These are phyloP conservation scores for Fomes fomentarius DNA, from an alignment of 1,284 basidiomycete genomes.

Conservation along the genomic window DNA sequence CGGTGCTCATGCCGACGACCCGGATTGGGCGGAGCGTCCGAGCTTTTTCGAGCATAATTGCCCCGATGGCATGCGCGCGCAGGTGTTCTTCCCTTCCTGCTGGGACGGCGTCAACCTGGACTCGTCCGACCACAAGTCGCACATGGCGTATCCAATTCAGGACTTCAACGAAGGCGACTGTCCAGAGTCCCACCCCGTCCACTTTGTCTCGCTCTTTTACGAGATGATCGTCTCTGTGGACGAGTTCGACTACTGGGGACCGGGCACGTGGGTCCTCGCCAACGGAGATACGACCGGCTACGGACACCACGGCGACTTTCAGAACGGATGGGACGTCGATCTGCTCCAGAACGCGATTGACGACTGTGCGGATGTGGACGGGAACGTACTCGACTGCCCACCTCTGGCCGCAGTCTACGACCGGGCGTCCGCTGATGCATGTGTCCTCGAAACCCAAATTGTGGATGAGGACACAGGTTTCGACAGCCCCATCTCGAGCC, in stretches of 20 bases:
- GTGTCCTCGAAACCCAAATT: constrained; percentile 25
- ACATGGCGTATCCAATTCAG: constrained; percentile 51
- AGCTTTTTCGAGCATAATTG: constrained; percentile 36
- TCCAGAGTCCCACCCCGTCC: constrained; percentile 33
- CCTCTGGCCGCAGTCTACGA: constrained; percentile 26
- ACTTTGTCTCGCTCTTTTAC: constrained; percentile 36
- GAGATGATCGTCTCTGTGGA: constrained; percentile 30
- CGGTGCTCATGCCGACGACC: constrained; percentile 26
- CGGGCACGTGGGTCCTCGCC: constrained; percentile 34
- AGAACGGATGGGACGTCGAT: constrained; percentile 35
- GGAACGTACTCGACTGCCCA: constrained; percentile 23
- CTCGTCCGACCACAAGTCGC: constrained; percentile 55
- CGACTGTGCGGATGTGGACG: constrained; percentile 27
- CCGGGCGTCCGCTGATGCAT: constrained; percentile 23
- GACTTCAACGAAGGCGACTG: constrained; percentile 33
- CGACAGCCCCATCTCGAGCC: constrained; percentile 18
- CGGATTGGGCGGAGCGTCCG: constrained; percentile 28
- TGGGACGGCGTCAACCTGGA: constrained; percentile 49
- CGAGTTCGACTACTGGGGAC: constrained; percentile 27
- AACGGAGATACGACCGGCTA: constrained; percentile 35
- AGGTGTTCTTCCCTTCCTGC: constrained; percentile 48
- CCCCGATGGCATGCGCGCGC: constrained; percentile 42
- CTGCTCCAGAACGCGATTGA: constrained; percentile 34
- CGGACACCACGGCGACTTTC: constrained; percentile 38
- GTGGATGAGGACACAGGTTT: constrained; percentile 30